A percentile compares a stretch with the other conserved stretches of the same genome.
These are phyloP conservation scores for Trichoderma sp. DNA, from an alignment of 2,329 filamentous ascomycete genomes.

Conservation along the genomic window DNA sequence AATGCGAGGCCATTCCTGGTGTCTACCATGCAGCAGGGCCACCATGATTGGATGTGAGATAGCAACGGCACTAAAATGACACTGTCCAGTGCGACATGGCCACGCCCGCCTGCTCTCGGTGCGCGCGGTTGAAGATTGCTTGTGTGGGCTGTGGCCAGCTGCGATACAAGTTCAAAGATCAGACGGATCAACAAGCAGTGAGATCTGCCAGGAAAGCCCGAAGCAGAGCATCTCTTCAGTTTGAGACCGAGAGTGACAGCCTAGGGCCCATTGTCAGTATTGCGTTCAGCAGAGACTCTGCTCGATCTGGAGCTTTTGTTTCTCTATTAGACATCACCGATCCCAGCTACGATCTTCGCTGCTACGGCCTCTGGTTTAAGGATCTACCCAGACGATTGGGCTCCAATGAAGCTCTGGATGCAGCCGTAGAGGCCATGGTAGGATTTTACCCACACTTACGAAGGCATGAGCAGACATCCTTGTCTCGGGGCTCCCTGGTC, in stretches of 20 bases:
- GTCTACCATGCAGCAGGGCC: neutral
- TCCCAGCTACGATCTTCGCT: slow-evolving; percentile 51
- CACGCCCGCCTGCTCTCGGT: slow-evolving; percentile 50
- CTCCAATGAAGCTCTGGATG: slow-evolving; percentile 50
- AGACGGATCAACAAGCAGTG: slow-evolving; percentile 20
- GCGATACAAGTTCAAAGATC: slow-evolving; percentile 55
- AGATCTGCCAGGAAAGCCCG: slow-evolving; percentile 22
- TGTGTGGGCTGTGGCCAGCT: slow-evolving; percentile 53
- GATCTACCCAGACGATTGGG: slow-evolving; percentile 53
- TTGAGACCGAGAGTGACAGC: neutral
- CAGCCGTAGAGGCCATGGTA: slow-evolving; percentile 40
- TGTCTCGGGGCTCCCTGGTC: slow-evolving; percentile 31
- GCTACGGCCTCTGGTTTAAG: slow-evolving; percentile 51
- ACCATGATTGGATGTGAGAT: neutral
- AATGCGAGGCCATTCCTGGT: neutral
- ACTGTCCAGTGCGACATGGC: slow-evolving; percentile 50
- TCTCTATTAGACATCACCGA: slow-evolving; percentile 46
- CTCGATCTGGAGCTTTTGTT: slow-evolving; percentile 34
- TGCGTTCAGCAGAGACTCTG: slow-evolving; percentile 37
- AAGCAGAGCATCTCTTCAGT: neutral
- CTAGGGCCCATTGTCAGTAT: slow-evolving; percentile 14
- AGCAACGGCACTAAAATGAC: slow-evolving; percentile 5
- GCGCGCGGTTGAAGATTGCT: slow-evolving; percentile 48
- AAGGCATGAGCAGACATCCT: slow-evolving; percentile 32
- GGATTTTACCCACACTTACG: slow-evolving; percentile 36